These are phyloP conservation scores for Paecilomyces fulvus DNA, from an alignment of 2,329 filamentous ascomycete genomes.

Conservation along the genomic window DNA sequence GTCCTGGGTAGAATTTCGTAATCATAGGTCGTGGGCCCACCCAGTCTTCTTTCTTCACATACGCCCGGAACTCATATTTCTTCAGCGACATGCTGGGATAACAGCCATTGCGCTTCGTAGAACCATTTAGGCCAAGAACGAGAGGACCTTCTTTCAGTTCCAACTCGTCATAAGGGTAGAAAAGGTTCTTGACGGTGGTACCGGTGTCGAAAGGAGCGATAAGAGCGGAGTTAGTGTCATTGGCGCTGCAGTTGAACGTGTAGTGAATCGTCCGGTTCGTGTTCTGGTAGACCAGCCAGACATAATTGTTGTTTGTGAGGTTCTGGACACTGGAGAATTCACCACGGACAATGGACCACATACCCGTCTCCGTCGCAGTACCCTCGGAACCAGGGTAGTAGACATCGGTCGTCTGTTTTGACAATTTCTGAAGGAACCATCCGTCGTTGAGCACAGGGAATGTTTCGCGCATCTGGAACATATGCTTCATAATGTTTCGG, in stretches of 20 bases:
- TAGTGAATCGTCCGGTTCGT: conserved; percentile 44
- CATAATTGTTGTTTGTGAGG: conserved; percentile 37
- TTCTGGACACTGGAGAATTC: conserved; percentile 46
- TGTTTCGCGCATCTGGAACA: conserved; percentile 51
- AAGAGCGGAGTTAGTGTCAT: conserved; percentile 39
- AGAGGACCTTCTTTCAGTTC: conserved; percentile 40
- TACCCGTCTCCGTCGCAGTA: conserved; percentile 47
- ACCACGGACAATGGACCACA: conserved; percentile 53
- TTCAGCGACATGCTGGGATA: conserved; percentile 44
- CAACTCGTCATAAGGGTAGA: conserved; percentile 53
- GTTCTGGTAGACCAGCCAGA: conserved; percentile 40
- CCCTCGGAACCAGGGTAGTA: conserved; percentile 45
- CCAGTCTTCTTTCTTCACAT: conserved; percentile 47
- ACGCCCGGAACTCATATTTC: conserved; percentile 52
- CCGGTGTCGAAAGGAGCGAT: conserved; percentile 48
- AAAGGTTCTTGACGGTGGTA: conserved; percentile 53
- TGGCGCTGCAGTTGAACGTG: conserved; percentile 48
- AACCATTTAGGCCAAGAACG: conserved; percentile 41
- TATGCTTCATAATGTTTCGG: conserved; percentile 52
- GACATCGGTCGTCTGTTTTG: conserved; percentile 47
- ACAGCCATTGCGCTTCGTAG: conserved; percentile 47
- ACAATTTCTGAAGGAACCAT: conserved; percentile 46
- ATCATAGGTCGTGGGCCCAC: conserved; percentile 48
- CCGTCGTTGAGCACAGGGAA: conserved; percentile 55
- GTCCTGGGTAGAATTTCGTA: conserved; percentile 52